Evolutionary conservation across 345 rosid genomes (phyloP).

Genomic region (Eucalyptus polyanthemos): DNA sequence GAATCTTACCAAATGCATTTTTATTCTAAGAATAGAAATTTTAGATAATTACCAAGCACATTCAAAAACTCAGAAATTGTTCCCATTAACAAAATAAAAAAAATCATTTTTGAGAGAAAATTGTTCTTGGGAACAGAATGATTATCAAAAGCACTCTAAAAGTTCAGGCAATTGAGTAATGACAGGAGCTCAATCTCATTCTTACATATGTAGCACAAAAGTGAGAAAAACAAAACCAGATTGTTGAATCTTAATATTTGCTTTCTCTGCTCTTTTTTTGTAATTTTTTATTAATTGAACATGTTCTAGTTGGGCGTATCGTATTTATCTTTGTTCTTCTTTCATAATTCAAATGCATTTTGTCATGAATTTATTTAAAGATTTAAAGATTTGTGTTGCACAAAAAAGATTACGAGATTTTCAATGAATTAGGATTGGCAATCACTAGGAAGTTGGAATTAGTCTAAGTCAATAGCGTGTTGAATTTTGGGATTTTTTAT

Average conservation of each 20-base stretch:
- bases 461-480: too few species aligned
- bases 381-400: too few species aligned
- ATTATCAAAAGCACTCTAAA: too few species aligned
- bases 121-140: rapidly evolving
- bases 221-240: not conserved
- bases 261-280: not conserved
- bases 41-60: rapidly evolving
- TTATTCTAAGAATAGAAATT: too few species aligned
- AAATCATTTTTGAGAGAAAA: too few species aligned
- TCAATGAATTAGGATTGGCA: not conserved
- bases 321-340: not conserved
- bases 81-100: too few species aligned
- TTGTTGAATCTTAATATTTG: not conserved
- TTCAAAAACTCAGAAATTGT: too few species aligned
- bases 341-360: not conserved
- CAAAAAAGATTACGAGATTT: not conserved
- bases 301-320: not conserved
- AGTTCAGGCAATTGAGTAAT: too few species aligned
- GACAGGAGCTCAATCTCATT: not conserved
- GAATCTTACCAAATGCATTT: too few species aligned
- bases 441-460: too few species aligned
- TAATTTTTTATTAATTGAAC: not conserved
- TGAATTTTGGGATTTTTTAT: too few species aligned
- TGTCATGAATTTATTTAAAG: not conserved
- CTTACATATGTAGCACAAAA: not conserved